phyloP scores from a whole-genome alignment of 306 rosid genomes.

The Casuarina glauca region DNA sequence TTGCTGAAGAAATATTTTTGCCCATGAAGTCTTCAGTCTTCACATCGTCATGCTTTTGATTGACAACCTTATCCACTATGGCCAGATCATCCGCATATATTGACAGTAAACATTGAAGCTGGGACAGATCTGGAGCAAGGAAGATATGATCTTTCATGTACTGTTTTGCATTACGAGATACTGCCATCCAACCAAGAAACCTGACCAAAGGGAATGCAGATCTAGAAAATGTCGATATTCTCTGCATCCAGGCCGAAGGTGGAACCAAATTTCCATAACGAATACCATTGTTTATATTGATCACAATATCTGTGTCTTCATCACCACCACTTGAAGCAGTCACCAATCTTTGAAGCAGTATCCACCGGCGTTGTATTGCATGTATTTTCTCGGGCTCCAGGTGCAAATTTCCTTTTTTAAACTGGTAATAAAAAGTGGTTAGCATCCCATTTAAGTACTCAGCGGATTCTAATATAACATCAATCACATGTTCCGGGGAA shows the following conservation, averaged over 20 bases:
- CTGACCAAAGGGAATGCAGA: slow-evolving; percentile 74
- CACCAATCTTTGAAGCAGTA: slow-evolving; percentile 77
- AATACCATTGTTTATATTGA: slow-evolving; percentile 43
- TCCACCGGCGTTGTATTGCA: slow-evolving; percentile 77
- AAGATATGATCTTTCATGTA: slow-evolving; percentile 62
- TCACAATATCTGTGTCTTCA: slow-evolving; percentile 50
- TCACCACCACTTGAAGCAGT: slow-evolving; percentile 67
- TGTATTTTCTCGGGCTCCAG: slow-evolving; percentile 59
- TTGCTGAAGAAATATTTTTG: slow-evolving; percentile 35
- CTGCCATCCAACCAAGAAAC: slow-evolving; percentile 97
- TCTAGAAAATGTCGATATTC: slow-evolving; percentile 64
- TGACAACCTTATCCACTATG: slow-evolving; percentile 63
- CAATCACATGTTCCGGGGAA: slow-evolving; percentile 71
- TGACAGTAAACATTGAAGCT: slow-evolving; percentile 64
- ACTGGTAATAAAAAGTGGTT: slow-evolving; percentile 54
- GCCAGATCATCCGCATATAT: slow-evolving; percentile 89
- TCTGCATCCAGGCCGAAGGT: slow-evolving; percentile 85
- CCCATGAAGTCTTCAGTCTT: slow-evolving; percentile 42
- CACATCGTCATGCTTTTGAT: slow-evolving; percentile 41
- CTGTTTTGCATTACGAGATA: slow-evolving; percentile 82
- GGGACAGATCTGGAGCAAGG: slow-evolving; percentile 81
- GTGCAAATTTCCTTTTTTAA: slow-evolving; percentile 53
- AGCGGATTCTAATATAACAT: slow-evolving; percentile 71
- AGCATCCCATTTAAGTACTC: slow-evolving; percentile 71
- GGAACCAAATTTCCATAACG: slow-evolving; percentile 74